phyloP scores from a whole-genome alignment of 306 rosid genomes.

The Oemleria cerasiformis region DNA sequence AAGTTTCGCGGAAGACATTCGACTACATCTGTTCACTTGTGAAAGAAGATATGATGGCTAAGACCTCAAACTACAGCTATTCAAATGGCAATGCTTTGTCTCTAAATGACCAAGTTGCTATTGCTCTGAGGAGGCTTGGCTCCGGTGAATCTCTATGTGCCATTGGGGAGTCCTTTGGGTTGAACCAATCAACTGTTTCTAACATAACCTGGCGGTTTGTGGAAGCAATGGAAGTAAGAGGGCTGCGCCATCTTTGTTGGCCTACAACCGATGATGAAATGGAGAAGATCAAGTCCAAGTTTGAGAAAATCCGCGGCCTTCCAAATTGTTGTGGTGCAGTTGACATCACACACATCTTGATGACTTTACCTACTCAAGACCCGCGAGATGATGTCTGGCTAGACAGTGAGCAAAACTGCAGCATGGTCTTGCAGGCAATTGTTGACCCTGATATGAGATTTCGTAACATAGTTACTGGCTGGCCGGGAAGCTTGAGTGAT shows the following conservation, averaged over 20 bases:
- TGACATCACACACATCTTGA: conserved; percentile 75
- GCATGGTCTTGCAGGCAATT: conserved; percentile 84
- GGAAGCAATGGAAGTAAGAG: conserved; percentile 85
- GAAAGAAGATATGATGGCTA: conserved; percentile 59
- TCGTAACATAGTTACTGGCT: conserved; percentile 69
- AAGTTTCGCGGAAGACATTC: conserved; percentile 79
- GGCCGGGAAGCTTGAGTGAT: conserved; percentile 88
- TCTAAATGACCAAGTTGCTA: conserved; percentile 75
- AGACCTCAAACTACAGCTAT: conserved; percentile 44
- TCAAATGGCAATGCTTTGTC: conserved; percentile 58
- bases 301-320: conserved; percentile 60
- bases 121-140: conserved; percentile 86
- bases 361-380: conserved; percentile 70
- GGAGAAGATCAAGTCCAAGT: conserved; percentile 65
- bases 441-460: conserved; percentile 81
- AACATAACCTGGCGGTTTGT: conserved; percentile 88
- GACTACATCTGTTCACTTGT: conserved; percentile 80
- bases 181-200: conserved; percentile 80
- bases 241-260: conserved; percentile 75
- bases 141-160: conserved; percentile 75
- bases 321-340: conserved; percentile 87
- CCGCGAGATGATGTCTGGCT: conserved; percentile 59
- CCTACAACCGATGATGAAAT: conserved; percentile 64
- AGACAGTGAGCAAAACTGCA: conserved; percentile 76
- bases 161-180: conserved; percentile 66